phyloP scores from a whole-genome alignment of 2,329 filamentous ascomycete genomes.

The Ophiostoma sp. region DNA sequence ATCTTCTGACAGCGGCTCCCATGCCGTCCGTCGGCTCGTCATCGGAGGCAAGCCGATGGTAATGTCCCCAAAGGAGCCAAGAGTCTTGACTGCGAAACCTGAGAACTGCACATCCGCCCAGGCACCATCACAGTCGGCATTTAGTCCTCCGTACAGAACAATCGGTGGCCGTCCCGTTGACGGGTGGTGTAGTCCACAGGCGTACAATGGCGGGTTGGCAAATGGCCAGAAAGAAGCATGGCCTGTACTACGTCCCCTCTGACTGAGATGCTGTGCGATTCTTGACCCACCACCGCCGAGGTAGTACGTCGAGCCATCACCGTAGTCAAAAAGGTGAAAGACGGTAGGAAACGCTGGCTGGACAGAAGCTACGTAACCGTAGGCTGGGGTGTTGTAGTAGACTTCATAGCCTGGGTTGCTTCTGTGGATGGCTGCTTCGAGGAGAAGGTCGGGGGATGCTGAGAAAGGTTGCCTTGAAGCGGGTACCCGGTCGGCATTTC shows the following conservation, averaged over 20 bases:
- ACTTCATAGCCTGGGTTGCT: not conserved
- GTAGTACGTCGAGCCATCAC: slow-evolving; percentile 16
- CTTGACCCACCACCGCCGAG: slow-evolving; percentile 18
- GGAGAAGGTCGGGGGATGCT: not conserved
- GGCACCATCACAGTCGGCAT: slow-evolving; percentile 16
- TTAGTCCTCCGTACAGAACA: slow-evolving; percentile 35
- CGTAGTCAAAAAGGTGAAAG: slow-evolving; percentile 24
- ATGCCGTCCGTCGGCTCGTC: not conserved
- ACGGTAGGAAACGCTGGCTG: slow-evolving; percentile 23
- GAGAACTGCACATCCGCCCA: slow-evolving; percentile 28
- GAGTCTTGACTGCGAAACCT: not conserved
- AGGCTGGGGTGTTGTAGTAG: not conserved
- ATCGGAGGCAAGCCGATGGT: slow-evolving; percentile 35
- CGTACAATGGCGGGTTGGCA: slow-evolving; percentile 35
- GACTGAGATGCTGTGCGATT: not conserved
- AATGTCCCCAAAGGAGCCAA: slow-evolving; percentile 19
- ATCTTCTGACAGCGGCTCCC: not conserved
- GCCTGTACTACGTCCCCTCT: not conserved
- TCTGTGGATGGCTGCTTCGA: not conserved
- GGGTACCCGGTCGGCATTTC: not conserved
- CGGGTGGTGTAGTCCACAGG: slow-evolving; percentile 33
- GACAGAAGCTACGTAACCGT: not conserved
- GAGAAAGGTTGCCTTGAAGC: not conserved
- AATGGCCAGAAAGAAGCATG: slow-evolving; percentile 13
- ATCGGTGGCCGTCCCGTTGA: slow-evolving; percentile 35